Base-by-base conservation (phyloP, 2,329 filamentous ascomycete genomes). In the Ceratocystiopsis brevicomis region DNA sequence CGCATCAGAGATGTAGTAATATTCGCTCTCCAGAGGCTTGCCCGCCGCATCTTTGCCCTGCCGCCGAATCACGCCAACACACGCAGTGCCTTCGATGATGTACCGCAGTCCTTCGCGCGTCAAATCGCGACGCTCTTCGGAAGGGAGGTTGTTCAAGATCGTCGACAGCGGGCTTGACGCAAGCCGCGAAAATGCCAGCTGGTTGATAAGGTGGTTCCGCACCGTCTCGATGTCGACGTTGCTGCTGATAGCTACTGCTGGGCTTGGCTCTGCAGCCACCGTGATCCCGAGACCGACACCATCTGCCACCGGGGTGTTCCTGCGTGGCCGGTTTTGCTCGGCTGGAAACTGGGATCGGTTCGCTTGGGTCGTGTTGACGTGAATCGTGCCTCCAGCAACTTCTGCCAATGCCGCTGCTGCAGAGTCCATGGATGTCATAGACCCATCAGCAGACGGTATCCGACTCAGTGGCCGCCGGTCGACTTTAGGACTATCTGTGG, bases 1-100 rank as follows among this genome's bases (percentile, higher is more conserved):
- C 54, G 76, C 70, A 59, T 96, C 88, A 0, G 87, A 82, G 9
- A 95, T 69, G 56, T 98, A 98, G 62, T 96, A 96, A 59, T 92
- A 96, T 59, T 98, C 87, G 65, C 83, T 92, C 67, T 98, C 88
- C 1, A 98, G 71, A 8, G 79, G 65, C 64, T 95, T 90, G 51
- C 90, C 90, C 0, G 90, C 88, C 6, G 90, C 90, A 57, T 98
- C 90, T 60, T 96, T 98, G 56, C 90, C 90, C 58, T 88, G 79
- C 36, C 90, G 79, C 42, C 72, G 69, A 53, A 98, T 94, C 58
- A 90, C 80, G 39, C 90, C 90, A 49, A 96, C 77, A 56, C 85
- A 94, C 10, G 71, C 60, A 6, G 83, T 81, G 19, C 67, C 65
- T 56, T 86, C 80, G 38, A 96, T 72, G 45, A 92, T 69, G 39